Base-by-base conservation (phyloP, 2,329 filamentous ascomycete species). In the Verticillium tricorpus region DNA sequence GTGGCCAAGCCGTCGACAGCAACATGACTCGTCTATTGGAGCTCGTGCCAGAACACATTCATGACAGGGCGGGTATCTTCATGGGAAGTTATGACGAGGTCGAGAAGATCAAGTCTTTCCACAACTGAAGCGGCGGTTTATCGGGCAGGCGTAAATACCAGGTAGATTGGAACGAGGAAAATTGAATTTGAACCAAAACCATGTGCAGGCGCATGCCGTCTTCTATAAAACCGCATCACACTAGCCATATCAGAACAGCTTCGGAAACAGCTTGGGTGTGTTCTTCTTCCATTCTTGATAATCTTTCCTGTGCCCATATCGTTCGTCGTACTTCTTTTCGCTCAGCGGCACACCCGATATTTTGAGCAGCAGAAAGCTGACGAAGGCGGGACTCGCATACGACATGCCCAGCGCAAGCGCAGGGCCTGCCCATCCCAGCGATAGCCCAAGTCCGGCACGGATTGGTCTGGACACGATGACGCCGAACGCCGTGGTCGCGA, bases 61-160 rank as follows among this genome's bases (percentile, higher is more conserved):
- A 99, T 77, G 95, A 99, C 79, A 87, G 89, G 73, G 93, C 93
- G 22, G 95, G 95, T 68, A 97, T 99, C 72, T 99, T 96, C 80
- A 85, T 99, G 82, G 95, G 95, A 67, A 97, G 93, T 70, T 92
- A 90, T 69, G 91, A 96, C 65, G 95, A 99, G 81, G 85, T 99
- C 57, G 92, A 97, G 81, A 97, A 96, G 83, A 92, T 98, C 68
- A 96, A 97, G 77, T 80, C 86, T 64, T 89, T 89, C 71, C 89
- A 95, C 80, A 89, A 89, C 77, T 76, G 72, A 70, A 54, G 17
- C 45, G n/a, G 40, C 54, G 54, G 9, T 14, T 35, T 22, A 57
- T 37, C 6, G n/a, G n/a, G 14, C 28, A 25, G 28, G 28, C 17
- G 55, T n/a, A 56, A n/a, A 56, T 56, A 34, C 31, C 55, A 57